Evolutionary conservation across 257 asterid species (phyloP).

Genomic region (Nyctanthes arbortristis): DNA sequence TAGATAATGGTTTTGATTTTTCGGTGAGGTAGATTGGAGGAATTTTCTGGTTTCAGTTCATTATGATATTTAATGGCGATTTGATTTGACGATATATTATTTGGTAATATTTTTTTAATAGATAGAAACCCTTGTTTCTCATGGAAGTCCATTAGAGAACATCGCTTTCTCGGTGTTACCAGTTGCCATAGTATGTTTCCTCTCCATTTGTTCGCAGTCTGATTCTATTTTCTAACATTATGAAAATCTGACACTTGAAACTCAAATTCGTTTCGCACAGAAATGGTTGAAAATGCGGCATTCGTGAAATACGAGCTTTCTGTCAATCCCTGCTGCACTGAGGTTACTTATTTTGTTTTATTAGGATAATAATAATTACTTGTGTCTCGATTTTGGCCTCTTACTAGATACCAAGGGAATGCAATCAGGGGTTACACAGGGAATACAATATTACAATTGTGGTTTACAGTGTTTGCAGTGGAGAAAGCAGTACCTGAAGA

Average conservation of each 20-base stretch:
- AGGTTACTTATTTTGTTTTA: constrained; percentile 46
- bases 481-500: constrained; percentile 50
- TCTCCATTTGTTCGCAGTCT: background rate
- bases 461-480: constrained; percentile 41
- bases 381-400: background rate
- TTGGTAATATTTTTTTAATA: too few relatives aligned
- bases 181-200: background rate
- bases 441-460: background rate
- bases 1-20: too few relatives aligned
- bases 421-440: background rate
- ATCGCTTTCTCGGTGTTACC: too few relatives aligned
- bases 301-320: constrained; percentile 37
- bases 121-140: too few relatives aligned
- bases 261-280: background rate
- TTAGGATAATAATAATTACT: background rate
- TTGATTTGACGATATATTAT: too few relatives aligned
- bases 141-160: too few relatives aligned
- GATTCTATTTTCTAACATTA: background rate
- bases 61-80: too few relatives aligned
- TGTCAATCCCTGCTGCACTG: constrained; percentile 59
- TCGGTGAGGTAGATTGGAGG: too few relatives aligned
- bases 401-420: background rate
- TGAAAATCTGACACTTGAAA: background rate
- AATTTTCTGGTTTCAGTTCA: too few relatives aligned
- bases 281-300: constrained; percentile 59